Evolutionary conservation across 768 basidiomycete genomes (phyloP), one percentile per base, ranked within the genome.

Genomic region (Boletus sensibilis): DNA sequence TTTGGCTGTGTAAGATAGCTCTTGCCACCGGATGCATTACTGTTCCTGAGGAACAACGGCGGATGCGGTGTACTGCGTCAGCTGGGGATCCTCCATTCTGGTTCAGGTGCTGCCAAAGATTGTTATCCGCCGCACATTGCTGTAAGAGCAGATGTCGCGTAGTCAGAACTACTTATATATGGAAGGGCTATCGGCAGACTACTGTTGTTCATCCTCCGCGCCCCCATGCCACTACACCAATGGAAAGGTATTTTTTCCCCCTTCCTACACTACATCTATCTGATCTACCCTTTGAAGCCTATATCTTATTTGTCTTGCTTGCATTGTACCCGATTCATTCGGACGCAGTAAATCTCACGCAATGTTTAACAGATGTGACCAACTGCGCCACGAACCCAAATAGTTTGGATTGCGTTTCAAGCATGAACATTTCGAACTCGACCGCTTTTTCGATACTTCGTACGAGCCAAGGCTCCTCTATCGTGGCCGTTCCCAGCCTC

Each of bases 371-470:
- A 18, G 18, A 55, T 8, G 42, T 64, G 11, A 42, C 12, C 1
- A 45, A 5, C 40, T 65, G 54, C 1, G 49, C 57, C n/a, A 29
- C 41, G 6, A 25, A 59, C 21, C 1, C 48, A 23, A 16, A 4
- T 5, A 18, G 47, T 38, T 55, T 5, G 14, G 31, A 29, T 18
- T 69, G 57, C 47, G 9, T 16, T 35, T 55, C 39, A 20, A 16
- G 37, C 14, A 4, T 46, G 18, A 44, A 48, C 12, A 58, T 59
- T 2, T 38, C 56, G 6, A 52, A 27, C 20, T 31, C 35, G 0
- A 55, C 44, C 20, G 58, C 69, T 5, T 29, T 71, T 12, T 60
- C 57, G 2, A 11, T 59, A 1, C 61, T 65, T 14, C 53, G 52
- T 14, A 60, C 51, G 1, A 66, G 64, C 25, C 2, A 40, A 1